Percentiles rank a stretch among this genome's conserved stretches.
Evolutionary conservation across 352 stramenopile genomes (phyloP).

Genomic region (Phytophthora pini): DNA sequence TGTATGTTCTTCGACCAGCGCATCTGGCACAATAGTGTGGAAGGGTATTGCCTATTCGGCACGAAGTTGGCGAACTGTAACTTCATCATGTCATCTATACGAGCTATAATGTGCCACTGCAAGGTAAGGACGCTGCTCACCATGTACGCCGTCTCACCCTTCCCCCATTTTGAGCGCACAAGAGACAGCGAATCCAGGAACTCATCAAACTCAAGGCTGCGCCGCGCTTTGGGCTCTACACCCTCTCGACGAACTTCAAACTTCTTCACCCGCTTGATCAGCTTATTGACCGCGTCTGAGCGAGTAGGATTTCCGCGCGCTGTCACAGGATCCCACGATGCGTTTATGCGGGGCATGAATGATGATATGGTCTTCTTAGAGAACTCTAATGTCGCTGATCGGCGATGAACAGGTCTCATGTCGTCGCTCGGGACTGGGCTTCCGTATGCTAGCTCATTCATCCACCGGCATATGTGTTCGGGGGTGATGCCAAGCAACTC

Average conservation of each 20-base stretch:
- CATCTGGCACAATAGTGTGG: constrained; percentile 22
- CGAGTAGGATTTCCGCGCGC: neutral
- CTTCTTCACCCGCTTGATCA: constrained; percentile 14
- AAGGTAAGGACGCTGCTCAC: neutral
- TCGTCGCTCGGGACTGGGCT: neutral
- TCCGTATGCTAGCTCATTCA: neutral
- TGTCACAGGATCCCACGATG: neutral
- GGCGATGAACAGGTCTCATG: neutral
- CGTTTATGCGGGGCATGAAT: neutral
- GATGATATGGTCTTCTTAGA: constrained; percentile 1
- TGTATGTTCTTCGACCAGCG: constrained; percentile 32
- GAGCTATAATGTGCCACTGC: constrained; percentile 1
- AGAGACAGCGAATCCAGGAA: constrained; percentile 3
- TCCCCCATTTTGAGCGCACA: neutral
- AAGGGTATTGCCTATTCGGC: constrained; percentile 3
- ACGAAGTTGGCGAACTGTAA: neutral
- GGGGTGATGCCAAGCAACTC: neutral
- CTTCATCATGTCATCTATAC: constrained; percentile 9
- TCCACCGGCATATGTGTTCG: neutral
- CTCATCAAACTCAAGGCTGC: constrained; percentile 14
- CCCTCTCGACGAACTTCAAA: constrained; percentile 13
- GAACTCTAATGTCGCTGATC: neutral
- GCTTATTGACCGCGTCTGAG: constrained; percentile 6
- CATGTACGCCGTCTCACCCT: neutral
- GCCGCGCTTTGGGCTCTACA: constrained; percentile 4